Evolutionary conservation across 768 basidiomycete species (phyloP), one percentile per base, ranked within the genome.

Genomic region (Phanerodontia chrysosporium): DNA sequence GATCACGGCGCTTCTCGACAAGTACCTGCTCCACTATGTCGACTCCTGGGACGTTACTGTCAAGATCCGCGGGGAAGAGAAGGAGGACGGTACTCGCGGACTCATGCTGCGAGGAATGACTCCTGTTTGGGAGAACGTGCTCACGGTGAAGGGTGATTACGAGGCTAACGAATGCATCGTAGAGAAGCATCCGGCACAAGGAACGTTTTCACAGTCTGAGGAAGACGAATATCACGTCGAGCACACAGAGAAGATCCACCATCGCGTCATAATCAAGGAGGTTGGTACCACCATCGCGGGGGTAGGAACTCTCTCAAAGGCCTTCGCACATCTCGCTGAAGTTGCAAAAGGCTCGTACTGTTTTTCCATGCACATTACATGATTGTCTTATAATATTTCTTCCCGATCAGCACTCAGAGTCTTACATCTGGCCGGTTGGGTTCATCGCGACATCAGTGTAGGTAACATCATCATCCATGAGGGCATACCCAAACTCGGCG

Each of bases 401-500:
- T 49, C 6, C 7, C 32, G 32, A 18, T 12, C 32, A 65, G 64
- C 29, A 9, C 48, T 64, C n/a, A n/a, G 29, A 3, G 16, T 45
- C 16, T 49, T 64, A 21, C 60, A 61, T 36, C 29, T 18, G 6
- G 30, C 21, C 7, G 56, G 60, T 25, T 66, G 65, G 65, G 57
- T 66, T n/a, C 65, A 66, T 54, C 53, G 62, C 10, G 62, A 66
- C 25, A 28, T 66, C 29, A 66, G 62, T 36, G 14, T 46, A 6
- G 62, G 62, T 2, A 66, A 66, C 39, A 49, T 66, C 36, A 24
- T 66, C 13, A 22, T 57, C 10, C 30, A 42, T 30, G 39, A 57
- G 1, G 58, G 25, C 13, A 24, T 36, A 13, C 52, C 22, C 1
- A 64, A 59, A 39, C 16, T 64, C 8, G 29, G 42, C 6, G 65